A percentile compares a stretch with the other conserved stretches of the same genome.
Evolutionary conservation across 768 basidiomycete species (phyloP).

Genomic region (Phlebiopsis flavidoalba): DNA sequence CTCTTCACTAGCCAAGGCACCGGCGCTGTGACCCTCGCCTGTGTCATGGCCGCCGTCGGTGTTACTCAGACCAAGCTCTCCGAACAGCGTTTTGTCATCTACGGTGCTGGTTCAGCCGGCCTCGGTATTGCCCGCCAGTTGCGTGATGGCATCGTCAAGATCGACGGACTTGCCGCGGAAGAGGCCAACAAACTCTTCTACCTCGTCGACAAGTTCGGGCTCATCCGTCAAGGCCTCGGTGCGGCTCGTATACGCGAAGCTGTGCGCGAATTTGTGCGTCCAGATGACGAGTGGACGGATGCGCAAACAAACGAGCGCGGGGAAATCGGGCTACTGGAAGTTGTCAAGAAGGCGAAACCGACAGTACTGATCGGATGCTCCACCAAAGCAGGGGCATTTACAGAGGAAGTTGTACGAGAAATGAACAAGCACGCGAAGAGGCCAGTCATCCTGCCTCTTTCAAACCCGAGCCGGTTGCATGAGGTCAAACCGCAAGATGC

Average conservation of each 20-base stretch:
- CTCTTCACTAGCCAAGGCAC: slow-evolving; percentile 59
- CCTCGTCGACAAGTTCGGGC: slow-evolving; percentile 65
- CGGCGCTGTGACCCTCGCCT: slow-evolving; percentile 69
- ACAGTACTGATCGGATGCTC: slow-evolving; percentile 85
- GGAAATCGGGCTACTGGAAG: slow-evolving; percentile 55
- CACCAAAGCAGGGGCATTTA: slow-evolving; percentile 74
- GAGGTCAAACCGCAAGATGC: slow-evolving; percentile 72
- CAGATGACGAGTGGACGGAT: slow-evolving; percentile 50
- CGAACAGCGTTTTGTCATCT: slow-evolving; percentile 74
- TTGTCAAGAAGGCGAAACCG: slow-evolving; percentile 67
- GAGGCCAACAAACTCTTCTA: slow-evolving; percentile 68
- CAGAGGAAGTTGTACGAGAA: slow-evolving; percentile 59
- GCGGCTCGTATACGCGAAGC: slow-evolving; percentile 38
- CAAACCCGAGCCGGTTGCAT: slow-evolving; percentile 73
- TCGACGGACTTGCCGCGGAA: slow-evolving; percentile 40
- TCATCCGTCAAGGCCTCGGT: slow-evolving; percentile 49
- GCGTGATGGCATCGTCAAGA: slow-evolving; percentile 65
- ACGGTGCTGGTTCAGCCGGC: slow-evolving; percentile 80
- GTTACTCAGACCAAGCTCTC: slow-evolving; percentile 60
- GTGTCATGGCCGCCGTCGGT: slow-evolving; percentile 61
- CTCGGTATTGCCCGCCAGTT: slow-evolving; percentile 75
- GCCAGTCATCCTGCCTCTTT: slow-evolving; percentile 82
- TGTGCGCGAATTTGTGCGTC: slow-evolving; percentile 50
- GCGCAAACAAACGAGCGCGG: slow-evolving; percentile 32
- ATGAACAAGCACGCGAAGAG: slow-evolving; percentile 67